Base-by-base conservation (phyloP, 257 asterid species). In the Solanum clarkiae region DNA sequence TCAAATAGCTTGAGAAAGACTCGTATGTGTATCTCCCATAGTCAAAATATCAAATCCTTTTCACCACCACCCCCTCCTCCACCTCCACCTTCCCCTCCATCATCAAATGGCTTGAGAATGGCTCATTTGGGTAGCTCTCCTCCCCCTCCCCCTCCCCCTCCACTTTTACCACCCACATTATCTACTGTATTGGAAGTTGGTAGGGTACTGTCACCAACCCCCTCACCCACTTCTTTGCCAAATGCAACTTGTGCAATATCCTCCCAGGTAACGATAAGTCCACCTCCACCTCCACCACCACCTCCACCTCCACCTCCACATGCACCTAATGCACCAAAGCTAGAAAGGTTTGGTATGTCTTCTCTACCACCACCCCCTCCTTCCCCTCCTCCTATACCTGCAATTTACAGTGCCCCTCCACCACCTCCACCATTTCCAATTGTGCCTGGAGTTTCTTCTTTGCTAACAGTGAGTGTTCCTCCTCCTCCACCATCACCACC, bases 171-270 rank as follows among this genome's bases (percentile, higher is more conserved):
- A 69, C 87, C 85, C 79, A 59, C 69, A 79, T 84, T 84, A 82
- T 87, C 90, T 81, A 87, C 49, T 53, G 74, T 80, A 82, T 89
- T 84, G 16, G 85, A 79, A 88, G 82, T 60, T 84, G 86, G 87
- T 82, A 87, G 85, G 82, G 86, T 81, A 59, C 84, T 84, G 81
- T 89, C 88, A 8, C 92, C 91, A n/a, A 89, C 92, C 7, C 91
- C 92, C 79, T 91, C 95, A 17, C 90, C 92, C 14, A 88, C 90
- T n/a, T 93, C 95, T 84, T 91, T 91, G 92, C 81, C 93, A 68
- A 63, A 42, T 75, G 83, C 65, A 56, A 63, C 84, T 90, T 84
- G 84, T 80, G 8, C 84, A 81, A 36, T 80, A 29, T 54, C 80
- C 80, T 86, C 84, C 51, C 51, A 47, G 22, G 63, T 69, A 53